phyloP scores from a whole-genome alignment of 2,329 filamentous ascomycete genomes.

The Emergomyces africanus region DNA sequence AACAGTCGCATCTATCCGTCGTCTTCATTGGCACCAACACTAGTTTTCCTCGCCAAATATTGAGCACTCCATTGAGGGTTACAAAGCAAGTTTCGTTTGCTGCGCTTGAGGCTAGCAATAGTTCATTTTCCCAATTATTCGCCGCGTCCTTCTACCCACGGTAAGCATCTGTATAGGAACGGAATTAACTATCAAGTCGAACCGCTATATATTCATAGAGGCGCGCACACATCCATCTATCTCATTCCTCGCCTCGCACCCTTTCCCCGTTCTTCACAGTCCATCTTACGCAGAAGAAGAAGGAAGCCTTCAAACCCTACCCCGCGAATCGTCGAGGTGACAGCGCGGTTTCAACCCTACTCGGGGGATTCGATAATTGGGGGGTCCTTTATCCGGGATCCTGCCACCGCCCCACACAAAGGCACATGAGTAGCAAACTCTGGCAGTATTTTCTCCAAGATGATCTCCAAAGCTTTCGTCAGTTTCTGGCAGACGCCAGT shows the following conservation, averaged over 20 bases:
- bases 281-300: slow-evolving; percentile 34
- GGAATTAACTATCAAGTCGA: neutral
- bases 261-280: slow-evolving; percentile 19
- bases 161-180: neutral
- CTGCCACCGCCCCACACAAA: slow-evolving; percentile 14
- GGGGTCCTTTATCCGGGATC: neutral
- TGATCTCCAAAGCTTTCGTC: slow-evolving; percentile 91
- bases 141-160: neutral
- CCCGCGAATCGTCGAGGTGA: slow-evolving; percentile 70
- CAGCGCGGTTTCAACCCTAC: slow-evolving; percentile 59
- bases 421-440: slow-evolving; percentile 87
- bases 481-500: slow-evolving; percentile 64
- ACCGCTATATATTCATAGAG: neutral
- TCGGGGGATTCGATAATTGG: neutral
- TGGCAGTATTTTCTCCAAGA: slow-evolving; percentile 97
- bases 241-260: slow-evolving; percentile 1
- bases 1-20: neutral
- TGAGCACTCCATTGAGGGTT: neutral
- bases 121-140: too few relatives aligned
- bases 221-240: neutral
- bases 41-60: neutral
- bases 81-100: neutral
- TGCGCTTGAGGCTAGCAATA: too few relatives aligned
- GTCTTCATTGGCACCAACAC: neutral
- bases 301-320: slow-evolving; percentile 57